These are phyloP conservation scores for Dysphania ambrosioides DNA, from an alignment of 148 eudicot species.

Conservation along the genomic window DNA sequence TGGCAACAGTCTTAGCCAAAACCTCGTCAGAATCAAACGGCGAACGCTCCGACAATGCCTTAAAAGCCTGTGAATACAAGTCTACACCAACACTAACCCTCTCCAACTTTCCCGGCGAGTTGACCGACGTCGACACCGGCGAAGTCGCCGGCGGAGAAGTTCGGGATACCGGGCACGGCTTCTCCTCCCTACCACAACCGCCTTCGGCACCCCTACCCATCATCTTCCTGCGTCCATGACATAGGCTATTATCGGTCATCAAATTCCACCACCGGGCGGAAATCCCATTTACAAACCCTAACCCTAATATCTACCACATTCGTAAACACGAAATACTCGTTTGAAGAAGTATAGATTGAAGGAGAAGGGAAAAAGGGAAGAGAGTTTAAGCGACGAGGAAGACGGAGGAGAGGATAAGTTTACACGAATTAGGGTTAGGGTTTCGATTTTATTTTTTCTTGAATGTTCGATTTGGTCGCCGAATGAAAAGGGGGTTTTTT, in stretches of 20 bases:
- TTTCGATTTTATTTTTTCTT: conserved; percentile 41
- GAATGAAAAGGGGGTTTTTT: conserved; percentile 23
- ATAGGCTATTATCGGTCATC: conserved; percentile 59
- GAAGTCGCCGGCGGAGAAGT: conserved; percentile 27
- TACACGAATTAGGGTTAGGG: conserved; percentile 83
- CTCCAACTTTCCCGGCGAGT: conserved; percentile 21
- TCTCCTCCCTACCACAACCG: conserved; percentile 57
- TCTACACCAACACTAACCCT: conserved; percentile 31
- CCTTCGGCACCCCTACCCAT: conserved; percentile 58
- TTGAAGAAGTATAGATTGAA: not conserved
- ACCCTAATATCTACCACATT: conserved; percentile 25
- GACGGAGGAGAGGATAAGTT: not conserved
- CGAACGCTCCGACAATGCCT: conserved; percentile 62
- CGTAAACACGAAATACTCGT: not conserved
- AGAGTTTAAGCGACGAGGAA: not conserved
- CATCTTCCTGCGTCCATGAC: conserved; percentile 62
- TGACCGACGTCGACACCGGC: conserved; percentile 26
- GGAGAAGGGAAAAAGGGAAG: conserved; percentile 1
- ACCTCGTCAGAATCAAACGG: conserved; percentile 75
- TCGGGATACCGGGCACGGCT: conserved; percentile 38
- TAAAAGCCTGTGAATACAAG: conserved; percentile 67
- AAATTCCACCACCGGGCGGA: conserved; percentile 40
- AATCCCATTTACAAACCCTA: conserved; percentile 54
- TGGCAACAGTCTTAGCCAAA: conserved; percentile 33
- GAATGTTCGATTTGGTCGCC: conserved; percentile 37